Evolutionary conservation across 805 yeast species (phyloP).

Genomic region (Pichia membranifaciens): DNA sequence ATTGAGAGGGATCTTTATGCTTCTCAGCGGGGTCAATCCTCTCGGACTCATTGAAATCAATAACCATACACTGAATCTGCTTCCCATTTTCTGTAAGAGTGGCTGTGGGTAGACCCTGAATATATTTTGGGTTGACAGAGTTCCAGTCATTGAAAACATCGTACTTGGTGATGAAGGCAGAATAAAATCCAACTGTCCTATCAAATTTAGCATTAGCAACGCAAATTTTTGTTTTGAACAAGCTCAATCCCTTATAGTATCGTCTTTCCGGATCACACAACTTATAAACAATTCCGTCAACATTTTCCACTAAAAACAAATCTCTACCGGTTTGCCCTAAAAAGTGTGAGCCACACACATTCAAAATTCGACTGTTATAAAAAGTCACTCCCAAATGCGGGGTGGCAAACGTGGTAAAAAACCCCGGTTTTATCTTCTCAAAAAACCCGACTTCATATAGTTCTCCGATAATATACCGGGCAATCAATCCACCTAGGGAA

Average conservation of each 20-base stretch:
- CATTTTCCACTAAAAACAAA: slow-evolving; percentile 47
- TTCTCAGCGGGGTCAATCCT: neutral
- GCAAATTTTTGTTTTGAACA: slow-evolving; percentile 51
- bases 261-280: slow-evolving; percentile 47
- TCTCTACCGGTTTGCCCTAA: slow-evolving; percentile 71
- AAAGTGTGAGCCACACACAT: slow-evolving; percentile 47
- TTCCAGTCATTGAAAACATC: slow-evolving; percentile 66
- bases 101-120: slow-evolving; percentile 40
- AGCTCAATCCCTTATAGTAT: slow-evolving; percentile 49
- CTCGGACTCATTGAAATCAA: slow-evolving; percentile 41
- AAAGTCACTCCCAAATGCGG: slow-evolving; percentile 66
- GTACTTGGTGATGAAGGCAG: slow-evolving; percentile 66
- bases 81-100: slow-evolving; percentile 32
- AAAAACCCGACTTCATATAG: slow-evolving; percentile 45
- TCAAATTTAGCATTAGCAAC: slow-evolving; percentile 79
- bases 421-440: slow-evolving; percentile 51
- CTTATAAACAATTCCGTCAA: slow-evolving; percentile 41
- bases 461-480: slow-evolving; percentile 66
- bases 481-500: slow-evolving; percentile 81
- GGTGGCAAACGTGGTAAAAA: slow-evolving; percentile 68
- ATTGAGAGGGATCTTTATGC: neutral
- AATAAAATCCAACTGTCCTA: slow-evolving; percentile 81
- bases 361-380: slow-evolving; percentile 37
- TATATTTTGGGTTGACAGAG: slow-evolving; percentile 40
- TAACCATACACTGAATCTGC: slow-evolving; percentile 37